Evolutionary conservation across 176 grass and related monocot genomes (phyloP).

Genomic region (Thinopyrum elongatum): DNA sequence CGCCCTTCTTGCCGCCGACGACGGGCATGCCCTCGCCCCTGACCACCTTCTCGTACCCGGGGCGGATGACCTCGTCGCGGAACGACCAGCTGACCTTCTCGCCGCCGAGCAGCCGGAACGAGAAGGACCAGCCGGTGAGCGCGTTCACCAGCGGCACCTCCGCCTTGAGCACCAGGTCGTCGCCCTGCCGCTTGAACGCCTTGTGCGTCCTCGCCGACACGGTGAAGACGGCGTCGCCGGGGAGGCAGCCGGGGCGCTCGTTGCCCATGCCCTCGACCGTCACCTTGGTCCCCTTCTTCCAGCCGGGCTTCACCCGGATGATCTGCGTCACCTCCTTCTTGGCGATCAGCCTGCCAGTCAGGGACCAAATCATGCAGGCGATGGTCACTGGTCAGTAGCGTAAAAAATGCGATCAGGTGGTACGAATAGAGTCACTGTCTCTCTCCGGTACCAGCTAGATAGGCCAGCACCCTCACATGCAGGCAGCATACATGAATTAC

Average conservation of each 20-base stretch:
- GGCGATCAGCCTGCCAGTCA: slow-evolving; percentile 36
- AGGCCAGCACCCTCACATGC: slow-evolving; percentile 39
- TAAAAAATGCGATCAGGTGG: not conserved
- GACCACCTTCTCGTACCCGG: slow-evolving; percentile 77
- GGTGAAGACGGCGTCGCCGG: slow-evolving; percentile 62
- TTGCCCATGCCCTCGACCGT: slow-evolving; percentile 63
- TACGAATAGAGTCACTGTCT: slow-evolving; percentile 26
- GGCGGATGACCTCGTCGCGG: slow-evolving; percentile 71
- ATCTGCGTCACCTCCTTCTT: slow-evolving; percentile 62
- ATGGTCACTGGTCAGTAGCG: not conserved
- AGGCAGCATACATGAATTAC: slow-evolving; percentile 19
- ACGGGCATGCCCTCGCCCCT: slow-evolving; percentile 78
- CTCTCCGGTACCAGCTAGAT: slow-evolving; percentile 23
- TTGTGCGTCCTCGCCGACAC: slow-evolving; percentile 58
- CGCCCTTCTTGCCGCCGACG: slow-evolving; percentile 43
- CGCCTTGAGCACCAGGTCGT: slow-evolving; percentile 84
- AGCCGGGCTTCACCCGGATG: slow-evolving; percentile 70
- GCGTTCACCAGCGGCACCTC: slow-evolving; percentile 73
- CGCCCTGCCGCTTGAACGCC: slow-evolving; percentile 74
- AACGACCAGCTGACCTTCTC: slow-evolving; percentile 68
- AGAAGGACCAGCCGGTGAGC: slow-evolving; percentile 77
- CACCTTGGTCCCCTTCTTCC: slow-evolving; percentile 72
- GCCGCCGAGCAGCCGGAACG: slow-evolving; percentile 61
- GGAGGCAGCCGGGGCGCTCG: slow-evolving; percentile 65
- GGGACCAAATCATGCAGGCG: not conserved